Evolutionary conservation across 2,329 filamentous ascomycete genomes (phyloP), one percentile per base, ranked within the genome.

Genomic region (Ceratocystis harringtonii): DNA sequence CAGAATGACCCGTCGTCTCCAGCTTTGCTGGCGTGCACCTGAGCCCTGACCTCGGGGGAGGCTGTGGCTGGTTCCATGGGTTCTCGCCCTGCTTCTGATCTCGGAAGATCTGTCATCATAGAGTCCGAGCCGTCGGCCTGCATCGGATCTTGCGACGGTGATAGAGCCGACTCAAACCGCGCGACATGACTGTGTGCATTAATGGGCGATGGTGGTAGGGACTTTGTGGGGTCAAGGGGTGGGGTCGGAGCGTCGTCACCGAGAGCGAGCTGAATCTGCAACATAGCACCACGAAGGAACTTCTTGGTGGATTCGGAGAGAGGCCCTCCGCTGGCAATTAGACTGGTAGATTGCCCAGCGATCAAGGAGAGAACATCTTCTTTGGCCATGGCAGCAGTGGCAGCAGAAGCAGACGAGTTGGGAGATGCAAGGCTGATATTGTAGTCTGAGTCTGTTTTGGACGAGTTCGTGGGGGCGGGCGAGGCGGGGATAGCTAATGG

Each of bases 341-440:
- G 78, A 50, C 75, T 70, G 1, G 78, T 73, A 69, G 78, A 78
- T 62, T 75, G 76, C 52, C 75, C 77, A n/a, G 79, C 77, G 71
- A 83, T 81, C 64, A 82, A 69, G 7, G 77, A 72, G 28, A 83
- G 69, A n/a, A 80, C 70, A 32, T 70, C 71, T 1, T 77, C 74
- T 36, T 60, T 50, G 44, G 30, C 45, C 41, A 25, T 45, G 41
- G 52, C 17, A n/a, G 43, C 17, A 12, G 22, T 30, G 36, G 36
- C 36, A 41, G 8, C 48, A 7, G 22, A 12, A 25, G 50, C n/a
- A 6, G 63, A 64, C 19, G 61, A 50, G 15, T 28, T 25, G 36
- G 50, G 61, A 6, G 22, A 62, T 12, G 43, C n/a, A 8, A 50
- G 25, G 44, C 25, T 62, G n/a, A 44, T 32, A 19, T 61, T 61